These are phyloP conservation scores for Metschnikowia amazonensis DNA, from an alignment of 805 yeast species.

Conservation along the genomic window DNA sequence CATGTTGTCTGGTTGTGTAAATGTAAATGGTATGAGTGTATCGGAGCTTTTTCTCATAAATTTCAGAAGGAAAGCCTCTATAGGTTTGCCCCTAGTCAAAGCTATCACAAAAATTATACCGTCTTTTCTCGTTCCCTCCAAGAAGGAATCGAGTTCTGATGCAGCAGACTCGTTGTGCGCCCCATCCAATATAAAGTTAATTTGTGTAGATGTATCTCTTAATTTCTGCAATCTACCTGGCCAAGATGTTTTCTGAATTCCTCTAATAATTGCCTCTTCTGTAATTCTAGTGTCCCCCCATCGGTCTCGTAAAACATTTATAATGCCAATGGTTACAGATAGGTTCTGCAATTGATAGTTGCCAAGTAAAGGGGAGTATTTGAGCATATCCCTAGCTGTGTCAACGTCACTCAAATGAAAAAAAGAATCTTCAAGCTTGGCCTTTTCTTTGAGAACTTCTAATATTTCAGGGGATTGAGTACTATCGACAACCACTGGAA, in stretches of 20 bases:
- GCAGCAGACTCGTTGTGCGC: slow-evolving; percentile 93
- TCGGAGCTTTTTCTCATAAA: slow-evolving; percentile 49
- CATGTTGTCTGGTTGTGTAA: slow-evolving; percentile 79
- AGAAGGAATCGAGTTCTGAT: slow-evolving; percentile 55
- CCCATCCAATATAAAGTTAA: slow-evolving; percentile 66
- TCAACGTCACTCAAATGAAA: slow-evolving; percentile 24
- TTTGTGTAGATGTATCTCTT: slow-evolving; percentile 20
- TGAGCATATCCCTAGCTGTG: slow-evolving; percentile 22
- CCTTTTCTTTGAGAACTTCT: slow-evolving; percentile 38
- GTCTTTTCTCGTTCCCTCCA: slow-evolving; percentile 27
- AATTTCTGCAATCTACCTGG: slow-evolving; percentile 77
- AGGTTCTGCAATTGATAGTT: slow-evolving; percentile 69
- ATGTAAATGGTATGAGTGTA: slow-evolving; percentile 56
- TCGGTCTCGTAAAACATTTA: slow-evolving; percentile 33
- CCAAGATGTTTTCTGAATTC: slow-evolving; percentile 63
- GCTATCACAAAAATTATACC: slow-evolving; percentile 63
- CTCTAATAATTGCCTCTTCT: slow-evolving; percentile 38
- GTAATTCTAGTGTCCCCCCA: slow-evolving; percentile 27
- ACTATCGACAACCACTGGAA: slow-evolving; percentile 50
- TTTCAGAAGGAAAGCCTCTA: slow-evolving; percentile 47
- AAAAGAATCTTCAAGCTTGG: slow-evolving; percentile 28
- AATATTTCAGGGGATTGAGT: slow-evolving; percentile 37
- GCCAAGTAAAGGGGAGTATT: slow-evolving; percentile 63
- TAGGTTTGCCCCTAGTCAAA: slow-evolving; percentile 68
- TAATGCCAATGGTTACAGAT: slow-evolving; percentile 58